Percentiles rank a stretch among this genome's conserved stretches.
phyloP scores from a whole-genome alignment of 2,329 filamentous ascomycete species.

The Dactylellina haptotyla region DNA sequence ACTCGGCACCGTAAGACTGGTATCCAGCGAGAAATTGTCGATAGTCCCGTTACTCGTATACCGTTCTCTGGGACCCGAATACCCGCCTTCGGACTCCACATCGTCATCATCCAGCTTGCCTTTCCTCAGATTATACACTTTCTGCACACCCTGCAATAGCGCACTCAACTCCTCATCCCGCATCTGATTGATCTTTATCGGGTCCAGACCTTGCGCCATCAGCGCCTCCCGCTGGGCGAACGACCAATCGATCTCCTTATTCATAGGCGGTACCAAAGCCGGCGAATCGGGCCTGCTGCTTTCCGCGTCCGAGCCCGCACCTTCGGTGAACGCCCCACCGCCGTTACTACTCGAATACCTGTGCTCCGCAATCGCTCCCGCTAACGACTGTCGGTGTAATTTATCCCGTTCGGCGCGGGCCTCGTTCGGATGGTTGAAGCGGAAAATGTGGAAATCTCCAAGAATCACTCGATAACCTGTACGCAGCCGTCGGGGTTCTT shows the following conservation, averaged over 20 bases:
- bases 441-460: slow-evolving; percentile 97
- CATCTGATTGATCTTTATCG: slow-evolving; percentile 87
- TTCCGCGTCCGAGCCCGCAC: slow-evolving; percentile 74
- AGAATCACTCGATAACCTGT: slow-evolving; percentile 95
- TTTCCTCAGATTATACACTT: slow-evolving; percentile 79
- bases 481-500: slow-evolving; percentile 83
- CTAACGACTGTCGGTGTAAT: slow-evolving; percentile 75
- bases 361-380: slow-evolving; percentile 64
- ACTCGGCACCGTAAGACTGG: slow-evolving; percentile 90
- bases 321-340: slow-evolving; percentile 62
- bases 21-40: slow-evolving; percentile 96
- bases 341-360: slow-evolving; percentile 73
- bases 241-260: slow-evolving; percentile 91
- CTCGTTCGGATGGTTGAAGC: slow-evolving; percentile 97
- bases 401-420: slow-evolving; percentile 82
- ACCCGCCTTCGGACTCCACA: slow-evolving; percentile 86
- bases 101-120: slow-evolving; percentile 80
- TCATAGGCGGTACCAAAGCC: slow-evolving; percentile 71
- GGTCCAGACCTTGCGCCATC: slow-evolving; percentile 79
- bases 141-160: slow-evolving; percentile 92
- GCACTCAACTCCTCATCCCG: slow-evolving; percentile 94
- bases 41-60: slow-evolving; percentile 94
- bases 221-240: slow-evolving; percentile 88
- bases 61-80: slow-evolving; percentile 82
- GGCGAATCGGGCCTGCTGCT: slow-evolving; percentile 84